Conservation (phyloP, 768 basidiomycete genomes). For the Lyophyllum semitale region DNA sequence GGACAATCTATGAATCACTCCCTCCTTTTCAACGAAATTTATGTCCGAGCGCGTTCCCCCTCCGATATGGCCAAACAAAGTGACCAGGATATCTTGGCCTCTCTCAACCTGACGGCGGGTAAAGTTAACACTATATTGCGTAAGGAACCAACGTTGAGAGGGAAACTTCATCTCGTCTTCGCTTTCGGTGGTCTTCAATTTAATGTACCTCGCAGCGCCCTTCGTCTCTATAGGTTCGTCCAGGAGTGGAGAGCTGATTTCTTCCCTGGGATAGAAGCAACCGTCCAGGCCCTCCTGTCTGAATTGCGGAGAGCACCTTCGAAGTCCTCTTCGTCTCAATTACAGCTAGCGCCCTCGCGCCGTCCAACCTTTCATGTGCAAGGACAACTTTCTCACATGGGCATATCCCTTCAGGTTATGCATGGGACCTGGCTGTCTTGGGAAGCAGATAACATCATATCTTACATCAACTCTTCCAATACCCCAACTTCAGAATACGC, state of each 20-base stretch:
- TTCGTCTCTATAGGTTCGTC: constrained; percentile 75
- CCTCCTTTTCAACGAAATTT: constrained; percentile 50
- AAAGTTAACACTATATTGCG: constrained; percentile 48
- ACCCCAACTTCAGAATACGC: constrained; percentile 34
- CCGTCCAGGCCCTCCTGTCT: constrained; percentile 62
- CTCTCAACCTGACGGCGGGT: constrained; percentile 49
- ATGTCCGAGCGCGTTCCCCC: constrained; percentile 61
- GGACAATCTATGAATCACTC: constrained; percentile 49
- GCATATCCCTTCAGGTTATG: constrained; percentile 79
- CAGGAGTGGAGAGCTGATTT: constrained; percentile 85
- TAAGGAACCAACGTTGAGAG: constrained; percentile 42
- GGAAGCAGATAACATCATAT: constrained; percentile 55
- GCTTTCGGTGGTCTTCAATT: constrained; percentile 48
- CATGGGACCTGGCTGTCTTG: constrained; percentile 86
- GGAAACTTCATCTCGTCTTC: constrained; percentile 44
- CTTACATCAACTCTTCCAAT: constrained; percentile 43
- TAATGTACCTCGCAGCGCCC: constrained; percentile 77
- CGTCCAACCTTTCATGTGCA: constrained; percentile 49
- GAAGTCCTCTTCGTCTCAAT: constrained; percentile 32
- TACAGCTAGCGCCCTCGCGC: constrained; percentile 26
- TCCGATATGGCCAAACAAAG: constrained; percentile 35
- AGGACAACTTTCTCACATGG: constrained; percentile 48
- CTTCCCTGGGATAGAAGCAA: constrained; percentile 71
- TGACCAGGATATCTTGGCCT: constrained; percentile 63
- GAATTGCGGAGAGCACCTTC: constrained; percentile 54